These are phyloP conservation scores for Colletotrichum scovillei DNA, from an alignment of 2,329 filamentous ascomycete genomes.

Conservation along the genomic window DNA sequence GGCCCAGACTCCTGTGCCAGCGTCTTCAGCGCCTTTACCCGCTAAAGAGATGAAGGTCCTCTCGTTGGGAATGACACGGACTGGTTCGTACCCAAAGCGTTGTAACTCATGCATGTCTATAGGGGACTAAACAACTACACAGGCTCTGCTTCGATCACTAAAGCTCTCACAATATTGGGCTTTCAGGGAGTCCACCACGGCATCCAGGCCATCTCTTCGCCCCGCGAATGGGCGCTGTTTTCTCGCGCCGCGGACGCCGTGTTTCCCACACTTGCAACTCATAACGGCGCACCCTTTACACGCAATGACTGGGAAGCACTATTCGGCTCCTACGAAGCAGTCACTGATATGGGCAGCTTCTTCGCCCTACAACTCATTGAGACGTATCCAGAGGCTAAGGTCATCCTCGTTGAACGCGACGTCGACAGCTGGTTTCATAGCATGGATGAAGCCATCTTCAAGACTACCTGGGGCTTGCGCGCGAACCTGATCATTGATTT, in stretches of 20 bases:
- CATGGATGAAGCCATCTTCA: conserved; percentile 43
- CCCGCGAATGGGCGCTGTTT: conserved; percentile 40
- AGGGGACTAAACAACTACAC: too few species aligned
- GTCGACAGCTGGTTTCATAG: conserved; percentile 46
- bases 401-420: conserved; percentile 44
- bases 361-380: conserved; percentile 44
- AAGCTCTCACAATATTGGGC: conserved; percentile 46
- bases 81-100: too few species aligned
- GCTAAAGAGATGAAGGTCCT: too few species aligned
- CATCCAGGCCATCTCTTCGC: conserved; percentile 39
- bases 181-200: conserved; percentile 44
- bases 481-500: conserved; percentile 37
- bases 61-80: too few species aligned
- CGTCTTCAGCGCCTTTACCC: too few species aligned
- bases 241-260: conserved; percentile 44
- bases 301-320: conserved; percentile 45
- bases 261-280: conserved; percentile 41
- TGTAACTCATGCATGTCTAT: too few species aligned
- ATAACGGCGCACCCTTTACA: conserved; percentile 41
- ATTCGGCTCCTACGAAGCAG: conserved; percentile 43
- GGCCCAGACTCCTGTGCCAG: too few species aligned
- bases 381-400: conserved; percentile 47
- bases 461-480: conserved; percentile 40
- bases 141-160: conserved; percentile 45
- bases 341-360: conserved; percentile 42